Evolutionary conservation across 2,329 filamentous ascomycete genomes (phyloP).

Genomic region (Conoideocrella luteorostrata): DNA sequence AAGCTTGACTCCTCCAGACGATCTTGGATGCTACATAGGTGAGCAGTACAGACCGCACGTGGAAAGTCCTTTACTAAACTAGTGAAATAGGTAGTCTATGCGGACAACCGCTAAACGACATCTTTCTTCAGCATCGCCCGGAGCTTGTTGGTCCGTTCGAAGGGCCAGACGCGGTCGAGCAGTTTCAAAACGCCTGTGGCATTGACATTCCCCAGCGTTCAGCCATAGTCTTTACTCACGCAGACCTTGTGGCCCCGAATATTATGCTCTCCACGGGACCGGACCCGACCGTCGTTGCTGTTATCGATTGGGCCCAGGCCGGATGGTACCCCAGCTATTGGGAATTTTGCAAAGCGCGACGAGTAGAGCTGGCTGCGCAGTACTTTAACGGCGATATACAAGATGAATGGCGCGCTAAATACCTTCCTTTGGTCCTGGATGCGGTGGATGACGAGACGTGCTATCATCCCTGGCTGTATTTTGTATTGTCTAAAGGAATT

Average conservation of each 20-base stretch:
- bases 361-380: conserved; percentile 15
- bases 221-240: conserved; percentile 20
- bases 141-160: not conserved
- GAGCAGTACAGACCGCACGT: not conserved
- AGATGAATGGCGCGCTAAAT: conserved; percentile 24
- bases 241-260: conserved; percentile 19
- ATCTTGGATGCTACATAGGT: not conserved
- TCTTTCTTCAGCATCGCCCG: not conserved
- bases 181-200: conserved; percentile 23
- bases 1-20: not conserved
- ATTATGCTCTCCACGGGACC: conserved; percentile 16
- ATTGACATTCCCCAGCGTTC: conserved; percentile 21
- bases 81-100: not conserved
- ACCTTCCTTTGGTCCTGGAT: conserved; percentile 25
- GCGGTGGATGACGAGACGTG: conserved; percentile 22
- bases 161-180: conserved; percentile 14
- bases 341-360: conserved; percentile 24
- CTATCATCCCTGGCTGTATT: conserved; percentile 27
- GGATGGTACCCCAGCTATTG: conserved; percentile 28
- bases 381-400: conserved; percentile 15
- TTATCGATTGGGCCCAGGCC: not conserved
- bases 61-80: not conserved
- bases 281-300: not conserved
- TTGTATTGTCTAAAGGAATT: conserved; percentile 12
- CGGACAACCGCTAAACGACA: not conserved